Conservation (phyloP, 495 filamentous ascomycete genomes). For the Monascus purpureus region DNA sequence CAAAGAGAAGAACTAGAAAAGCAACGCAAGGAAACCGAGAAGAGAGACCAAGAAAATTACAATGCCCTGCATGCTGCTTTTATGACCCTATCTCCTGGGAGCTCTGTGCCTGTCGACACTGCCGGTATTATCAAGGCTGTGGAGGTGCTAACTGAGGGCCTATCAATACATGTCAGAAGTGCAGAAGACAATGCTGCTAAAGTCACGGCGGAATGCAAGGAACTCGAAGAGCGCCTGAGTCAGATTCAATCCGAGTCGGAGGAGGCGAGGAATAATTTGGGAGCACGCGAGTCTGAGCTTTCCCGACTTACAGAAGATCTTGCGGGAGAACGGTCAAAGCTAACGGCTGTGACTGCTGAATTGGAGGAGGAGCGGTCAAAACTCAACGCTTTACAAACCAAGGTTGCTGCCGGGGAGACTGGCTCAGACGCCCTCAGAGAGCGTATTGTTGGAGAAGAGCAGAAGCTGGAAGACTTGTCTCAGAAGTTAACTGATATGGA, state of each 20-base stretch:
- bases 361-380: constrained; percentile 52
- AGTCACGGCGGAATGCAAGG: constrained; percentile 24
- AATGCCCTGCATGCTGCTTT: constrained; percentile 48
- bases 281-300: constrained; percentile 23
- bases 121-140: constrained; percentile 47
- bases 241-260: constrained; percentile 27
- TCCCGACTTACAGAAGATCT: constrained; percentile 27
- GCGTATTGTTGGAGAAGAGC: constrained; percentile 55
- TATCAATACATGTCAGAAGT: constrained; percentile 31
- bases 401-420: constrained; percentile 64
- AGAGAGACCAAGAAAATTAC: constrained; percentile 36
- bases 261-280: constrained; percentile 31
- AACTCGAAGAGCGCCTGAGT: constrained; percentile 34
- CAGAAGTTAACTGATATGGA: constrained; percentile 52
- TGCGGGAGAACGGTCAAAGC: constrained; percentile 42
- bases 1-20: constrained; percentile 40
- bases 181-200: constrained; percentile 25
- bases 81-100: constrained; percentile 43
- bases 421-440: constrained; percentile 63
- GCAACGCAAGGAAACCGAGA: constrained; percentile 27
- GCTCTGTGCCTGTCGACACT: constrained; percentile 41
- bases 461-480: constrained; percentile 42
- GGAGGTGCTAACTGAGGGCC: constrained; percentile 43
- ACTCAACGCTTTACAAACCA: constrained; percentile 47
- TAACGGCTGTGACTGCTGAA: constrained; percentile 44